Evolutionary conservation across 2,329 filamentous ascomycete species (phyloP).

Genomic region (Colletotrichum somersetense): DNA sequence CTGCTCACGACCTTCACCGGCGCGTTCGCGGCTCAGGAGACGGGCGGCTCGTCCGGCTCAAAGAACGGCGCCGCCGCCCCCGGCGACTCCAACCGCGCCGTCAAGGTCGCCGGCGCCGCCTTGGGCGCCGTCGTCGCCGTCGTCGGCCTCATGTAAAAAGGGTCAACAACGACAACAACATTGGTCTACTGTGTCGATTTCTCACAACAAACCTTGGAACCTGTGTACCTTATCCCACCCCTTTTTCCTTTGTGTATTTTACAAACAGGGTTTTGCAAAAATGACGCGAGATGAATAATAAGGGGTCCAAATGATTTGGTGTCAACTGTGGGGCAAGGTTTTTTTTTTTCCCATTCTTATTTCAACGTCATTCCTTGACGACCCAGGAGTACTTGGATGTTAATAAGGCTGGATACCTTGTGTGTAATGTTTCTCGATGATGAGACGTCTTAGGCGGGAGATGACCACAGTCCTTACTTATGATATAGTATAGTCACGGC

Average conservation of each 20-base stretch:
- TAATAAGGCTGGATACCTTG: constrained; percentile 35
- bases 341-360: background rate
- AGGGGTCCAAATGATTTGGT: constrained; percentile 4
- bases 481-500: constrained; percentile 15
- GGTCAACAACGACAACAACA: no score
- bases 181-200: no score
- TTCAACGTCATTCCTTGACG: constrained; percentile 19
- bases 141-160: constrained; percentile 43
- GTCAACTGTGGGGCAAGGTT: constrained; percentile 1
- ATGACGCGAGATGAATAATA: constrained; percentile 16
- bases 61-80: constrained; percentile 18
- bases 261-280: constrained; percentile 23
- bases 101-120: constrained; percentile 41
- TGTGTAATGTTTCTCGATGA: constrained; percentile 32
- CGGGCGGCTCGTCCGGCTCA: constrained; percentile 22
- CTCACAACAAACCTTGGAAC: background rate
- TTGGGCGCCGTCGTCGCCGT: constrained; percentile 43
- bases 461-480: constrained; percentile 25
- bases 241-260: background rate
- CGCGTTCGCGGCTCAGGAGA: constrained; percentile 38
- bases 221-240: constrained; percentile 26
- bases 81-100: constrained; percentile 30
- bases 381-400: constrained; percentile 2
- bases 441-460: constrained; percentile 2
- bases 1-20: constrained; percentile 42